Percentiles rank a stretch among this genome's conserved stretches.
These are phyloP conservation scores for Wallacemonas collosoma DNA, from an alignment of 208 protist species.

Conservation along the genomic window DNA sequence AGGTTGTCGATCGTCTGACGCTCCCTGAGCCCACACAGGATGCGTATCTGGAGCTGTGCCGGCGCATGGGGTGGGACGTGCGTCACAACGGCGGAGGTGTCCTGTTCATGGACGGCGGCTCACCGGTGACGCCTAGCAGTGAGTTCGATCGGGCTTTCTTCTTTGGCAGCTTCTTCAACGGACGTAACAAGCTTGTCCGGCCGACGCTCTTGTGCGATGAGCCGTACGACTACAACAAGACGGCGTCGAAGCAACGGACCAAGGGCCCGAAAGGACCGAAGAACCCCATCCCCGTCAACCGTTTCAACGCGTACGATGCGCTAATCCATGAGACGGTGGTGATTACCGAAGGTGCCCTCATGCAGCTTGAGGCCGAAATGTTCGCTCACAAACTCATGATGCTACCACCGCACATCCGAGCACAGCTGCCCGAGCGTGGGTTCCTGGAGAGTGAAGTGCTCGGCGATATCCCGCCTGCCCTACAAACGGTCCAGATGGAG, in stretches of 20 bases:
- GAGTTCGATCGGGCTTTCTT: conserved; percentile 91
- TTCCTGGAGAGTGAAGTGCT: conserved; percentile 71
- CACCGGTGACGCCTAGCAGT: conserved; percentile 78
- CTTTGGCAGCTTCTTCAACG: conserved; percentile 92
- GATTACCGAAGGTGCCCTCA: conserved; percentile 86
- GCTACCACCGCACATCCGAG: conserved; percentile 89
- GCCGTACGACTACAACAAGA: conserved; percentile 87
- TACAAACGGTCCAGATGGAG: conserved; percentile 86
- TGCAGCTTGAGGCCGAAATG: conserved; percentile 90
- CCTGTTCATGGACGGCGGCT: conserved; percentile 92
- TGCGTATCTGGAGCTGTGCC: conserved; percentile 79
- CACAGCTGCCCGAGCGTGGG: conserved; percentile 76
- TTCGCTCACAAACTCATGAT: conserved; percentile 82
- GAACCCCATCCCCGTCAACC: conserved; percentile 91
- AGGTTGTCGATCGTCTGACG: conserved; percentile 83
- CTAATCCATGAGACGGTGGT: conserved; percentile 85
- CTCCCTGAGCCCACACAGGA: conserved; percentile 81
- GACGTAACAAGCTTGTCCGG: conserved; percentile 88
- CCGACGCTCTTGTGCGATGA: conserved; percentile 88
- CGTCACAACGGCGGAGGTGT: conserved; percentile 88
- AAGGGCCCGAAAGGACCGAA: conserved; percentile 89
- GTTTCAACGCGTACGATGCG: conserved; percentile 90
- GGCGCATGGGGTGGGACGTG: conserved; percentile 88
- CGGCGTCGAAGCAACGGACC: conserved; percentile 65
- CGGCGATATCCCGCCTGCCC: conserved; percentile 63